Evolutionary conservation across 768 basidiomycete species (phyloP), one percentile per base, ranked within the genome.

Genomic region (Phylloporus rhodoxanthus): DNA sequence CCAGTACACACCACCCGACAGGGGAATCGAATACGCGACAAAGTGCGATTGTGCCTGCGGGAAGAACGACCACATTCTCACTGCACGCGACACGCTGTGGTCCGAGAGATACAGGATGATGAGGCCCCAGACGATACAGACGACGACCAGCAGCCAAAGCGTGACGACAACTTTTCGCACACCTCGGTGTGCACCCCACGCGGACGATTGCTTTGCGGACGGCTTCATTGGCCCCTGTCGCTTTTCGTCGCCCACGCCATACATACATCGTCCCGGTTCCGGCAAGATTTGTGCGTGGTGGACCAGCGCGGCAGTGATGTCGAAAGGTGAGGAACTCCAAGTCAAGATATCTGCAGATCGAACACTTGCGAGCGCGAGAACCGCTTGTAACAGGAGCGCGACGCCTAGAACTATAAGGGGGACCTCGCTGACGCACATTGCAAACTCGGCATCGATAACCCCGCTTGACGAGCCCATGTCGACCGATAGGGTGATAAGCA

Each of bases 321-420:
- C 66, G 14, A 69, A 55, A 15, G 62, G 51, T 1, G 66, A 68
- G 25, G 66, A 62, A 17, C 68, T 69, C 68, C 68, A 68, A 9
- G 68, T 68, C 39, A 60, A 30, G 29, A 68, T 53, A 46, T 60
- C 55, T 15, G 62, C 58, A 20, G 47, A 25, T n/a, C 52, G 41
- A 15, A 58, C 52, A 15, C 62, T 63, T 2, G 41, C 42, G 21
- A 67, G 47, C 8, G 62, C 64, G 25, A 69, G 57, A 5, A 56
- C 5, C 1, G 51, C 62, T 43, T 68, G 67, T 15, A 57, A 42
- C 1, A 59, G 36, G 20, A 69, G 50, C 15, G 56, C 5, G 20
- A 58, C 38, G 5, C 68, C 66, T 21, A 69, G 45, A 5, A 68
- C 51, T 15, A 68, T 47, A 23, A 68, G 57, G 3, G 68, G 68